These are phyloP conservation scores for Pulveroboletus sp. DNA, from an alignment of 768 basidiomycete genomes.

Conservation along the genomic window DNA sequence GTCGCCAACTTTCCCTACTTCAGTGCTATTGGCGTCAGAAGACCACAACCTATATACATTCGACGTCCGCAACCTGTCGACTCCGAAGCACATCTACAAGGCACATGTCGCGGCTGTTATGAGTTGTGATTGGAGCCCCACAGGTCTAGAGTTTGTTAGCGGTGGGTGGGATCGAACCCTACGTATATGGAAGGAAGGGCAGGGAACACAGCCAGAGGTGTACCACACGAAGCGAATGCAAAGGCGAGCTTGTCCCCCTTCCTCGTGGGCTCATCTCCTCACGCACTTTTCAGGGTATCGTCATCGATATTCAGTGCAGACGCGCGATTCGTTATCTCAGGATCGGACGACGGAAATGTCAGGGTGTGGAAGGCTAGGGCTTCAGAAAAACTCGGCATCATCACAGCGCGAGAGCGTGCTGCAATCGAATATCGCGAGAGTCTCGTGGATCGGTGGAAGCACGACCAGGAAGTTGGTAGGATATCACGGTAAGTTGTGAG, in stretches of 20 bases:
- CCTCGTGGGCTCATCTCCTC: neutral
- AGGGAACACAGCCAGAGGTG: slow-evolving; percentile 76
- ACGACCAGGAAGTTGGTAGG: slow-evolving; percentile 74
- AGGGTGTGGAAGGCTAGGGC: slow-evolving; percentile 94
- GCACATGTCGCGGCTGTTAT: slow-evolving; percentile 96
- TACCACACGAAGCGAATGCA: slow-evolving; percentile 99
- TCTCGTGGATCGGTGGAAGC: slow-evolving; percentile 85
- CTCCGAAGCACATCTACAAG: slow-evolving; percentile 92
- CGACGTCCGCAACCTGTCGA: slow-evolving; percentile 79
- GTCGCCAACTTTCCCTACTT: slow-evolving; percentile 94
- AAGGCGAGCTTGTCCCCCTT: slow-evolving; percentile 43
- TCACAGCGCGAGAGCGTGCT: slow-evolving; percentile 86
- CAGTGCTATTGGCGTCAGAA: slow-evolving; percentile 91
- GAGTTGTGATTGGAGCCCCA: slow-evolving; percentile 97
- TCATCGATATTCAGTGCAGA: slow-evolving; percentile 87
- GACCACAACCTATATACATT: slow-evolving; percentile 99
- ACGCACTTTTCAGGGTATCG: slow-evolving; percentile 56
- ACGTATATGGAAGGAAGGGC: slow-evolving; percentile 86
- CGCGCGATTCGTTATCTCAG: slow-evolving; percentile 83
- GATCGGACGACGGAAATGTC: slow-evolving; percentile 93
- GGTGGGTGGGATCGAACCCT: slow-evolving; percentile 96
- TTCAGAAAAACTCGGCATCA: slow-evolving; percentile 84
- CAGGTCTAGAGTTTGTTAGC: slow-evolving; percentile 91
- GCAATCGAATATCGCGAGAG: slow-evolving; percentile 89
- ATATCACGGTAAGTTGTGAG: slow-evolving; percentile 61